phyloP scores from a whole-genome alignment of 2,329 filamentous ascomycete species.

The Ophiostoma pallidulum region DNA sequence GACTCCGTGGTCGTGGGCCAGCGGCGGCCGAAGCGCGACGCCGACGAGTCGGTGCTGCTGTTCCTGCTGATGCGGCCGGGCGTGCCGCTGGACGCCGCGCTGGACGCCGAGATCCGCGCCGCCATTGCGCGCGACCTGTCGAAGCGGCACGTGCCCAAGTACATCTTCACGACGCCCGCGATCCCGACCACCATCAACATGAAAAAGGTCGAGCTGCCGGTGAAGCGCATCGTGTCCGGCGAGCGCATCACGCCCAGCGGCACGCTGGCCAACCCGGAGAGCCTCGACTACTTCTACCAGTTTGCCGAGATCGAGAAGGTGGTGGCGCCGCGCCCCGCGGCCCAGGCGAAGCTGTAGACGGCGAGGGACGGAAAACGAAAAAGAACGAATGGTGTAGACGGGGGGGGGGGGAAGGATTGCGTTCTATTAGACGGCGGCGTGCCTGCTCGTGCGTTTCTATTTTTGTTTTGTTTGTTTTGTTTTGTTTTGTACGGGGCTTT shows the following conservation, averaged over 20 bases:
- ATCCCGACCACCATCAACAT: conserved; percentile 79
- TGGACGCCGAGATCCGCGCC: conserved; percentile 52
- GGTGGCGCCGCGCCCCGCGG: conserved; percentile 20
- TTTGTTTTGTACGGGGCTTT: too few species aligned
- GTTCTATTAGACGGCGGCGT: too few species aligned
- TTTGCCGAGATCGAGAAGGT: conserved; percentile 64
- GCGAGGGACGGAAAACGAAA: too few species aligned
- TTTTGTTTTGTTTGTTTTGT: not conserved
- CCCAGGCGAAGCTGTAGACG: conserved; percentile 42
- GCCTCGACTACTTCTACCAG: conserved; percentile 68
- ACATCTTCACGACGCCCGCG: conserved; percentile 69
- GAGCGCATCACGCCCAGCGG: conserved; percentile 65
- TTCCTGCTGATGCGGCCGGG: conserved; percentile 51
- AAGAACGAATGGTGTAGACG: too few species aligned
- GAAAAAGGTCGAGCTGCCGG: conserved; percentile 77
- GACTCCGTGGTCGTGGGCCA: conserved; percentile 79
- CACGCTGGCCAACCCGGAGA: conserved; percentile 66
- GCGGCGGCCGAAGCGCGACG: conserved; percentile 44
- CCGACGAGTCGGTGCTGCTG: conserved; percentile 45
- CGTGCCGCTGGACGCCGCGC: conserved; percentile 36
- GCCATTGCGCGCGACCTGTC: conserved; percentile 58
- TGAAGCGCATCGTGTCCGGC: conserved; percentile 76
- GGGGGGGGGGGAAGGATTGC: too few species aligned
- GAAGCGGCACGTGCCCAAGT: conserved; percentile 66
- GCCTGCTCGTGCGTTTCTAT: not conserved